Conservation (phyloP, 2,329 filamentous ascomycete genomes). For the Ophiocordyceps camponoti-leonardi region DNA sequence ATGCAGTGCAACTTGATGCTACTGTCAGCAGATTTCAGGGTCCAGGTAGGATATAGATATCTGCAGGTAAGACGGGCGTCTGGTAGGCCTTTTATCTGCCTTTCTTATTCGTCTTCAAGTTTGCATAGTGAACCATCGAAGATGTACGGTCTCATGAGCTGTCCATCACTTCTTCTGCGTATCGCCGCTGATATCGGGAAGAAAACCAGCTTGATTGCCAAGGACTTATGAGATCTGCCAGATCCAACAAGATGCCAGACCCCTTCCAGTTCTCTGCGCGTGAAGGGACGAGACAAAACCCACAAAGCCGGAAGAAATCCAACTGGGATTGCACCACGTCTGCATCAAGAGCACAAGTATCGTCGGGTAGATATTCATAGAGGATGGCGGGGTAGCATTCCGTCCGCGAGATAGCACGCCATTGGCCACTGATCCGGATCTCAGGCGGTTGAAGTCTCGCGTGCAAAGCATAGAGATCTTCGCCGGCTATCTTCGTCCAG, state of each 20-base stretch:
- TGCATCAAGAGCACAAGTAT: not conserved
- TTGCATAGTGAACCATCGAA: too few species aligned
- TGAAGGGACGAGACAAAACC: not conserved
- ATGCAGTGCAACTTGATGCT: too few species aligned
- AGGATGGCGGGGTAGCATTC: not conserved
- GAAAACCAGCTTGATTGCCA: not conserved
- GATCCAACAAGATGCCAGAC: not conserved
- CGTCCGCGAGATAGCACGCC: not conserved
- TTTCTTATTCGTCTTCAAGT: too few species aligned
- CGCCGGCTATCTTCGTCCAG: not conserved
- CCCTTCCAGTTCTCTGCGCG: constrained; percentile 1
- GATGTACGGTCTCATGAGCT: too few species aligned
- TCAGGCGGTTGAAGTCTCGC: not conserved
- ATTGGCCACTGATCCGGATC: not conserved
- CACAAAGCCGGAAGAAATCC: not conserved
- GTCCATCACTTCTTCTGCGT: not conserved
- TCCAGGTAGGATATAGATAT: too few species aligned
- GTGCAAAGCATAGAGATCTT: not conserved
- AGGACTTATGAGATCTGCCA: constrained; percentile 1
- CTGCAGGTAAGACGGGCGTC: too few species aligned
- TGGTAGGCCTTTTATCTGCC: too few species aligned
- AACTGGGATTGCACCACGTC: not conserved
- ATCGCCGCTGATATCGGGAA: not conserved
- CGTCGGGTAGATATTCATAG: not conserved
- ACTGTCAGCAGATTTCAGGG: too few species aligned